These are phyloP conservation scores for Xanthoparmelia taractica DNA, from an alignment of 495 filamentous ascomycete species.

Conservation along the genomic window DNA sequence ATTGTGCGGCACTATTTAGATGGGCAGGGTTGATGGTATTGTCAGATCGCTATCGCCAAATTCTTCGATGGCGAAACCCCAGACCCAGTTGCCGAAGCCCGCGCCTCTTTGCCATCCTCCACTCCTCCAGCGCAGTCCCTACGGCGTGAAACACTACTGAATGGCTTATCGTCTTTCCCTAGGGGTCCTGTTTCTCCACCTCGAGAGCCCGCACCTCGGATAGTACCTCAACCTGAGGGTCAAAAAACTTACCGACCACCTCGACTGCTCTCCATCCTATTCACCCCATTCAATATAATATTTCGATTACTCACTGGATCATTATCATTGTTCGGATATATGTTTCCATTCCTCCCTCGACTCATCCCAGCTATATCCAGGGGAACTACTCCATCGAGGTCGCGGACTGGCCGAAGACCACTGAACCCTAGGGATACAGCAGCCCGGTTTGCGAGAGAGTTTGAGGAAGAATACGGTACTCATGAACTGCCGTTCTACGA, in stretches of 20 bases:
- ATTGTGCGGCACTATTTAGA: not conserved
- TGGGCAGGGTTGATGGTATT: not conserved
- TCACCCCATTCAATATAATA: conserved; percentile 73
- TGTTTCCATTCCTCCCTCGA: conserved; percentile 81
- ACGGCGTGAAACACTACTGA: conserved; percentile 64
- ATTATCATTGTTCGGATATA: conserved; percentile 56
- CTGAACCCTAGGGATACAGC: conserved; percentile 81
- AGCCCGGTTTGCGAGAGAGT: conserved; percentile 78
- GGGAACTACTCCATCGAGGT: conserved; percentile 41
- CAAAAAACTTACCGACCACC: conserved; percentile 59
- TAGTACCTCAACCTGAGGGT: conserved; percentile 64
- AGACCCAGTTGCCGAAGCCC: conserved; percentile 71
- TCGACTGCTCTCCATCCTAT: conserved; percentile 64
- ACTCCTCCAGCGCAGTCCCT: conserved; percentile 45
- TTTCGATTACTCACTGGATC: conserved; percentile 59
- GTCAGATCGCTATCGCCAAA: conserved; percentile 84
- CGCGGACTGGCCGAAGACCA: conserved; percentile 59
- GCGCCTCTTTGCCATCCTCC: conserved; percentile 50
- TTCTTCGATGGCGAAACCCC: conserved; percentile 95
- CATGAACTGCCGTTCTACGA: conserved; percentile 68
- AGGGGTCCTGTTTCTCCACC: conserved; percentile 33
- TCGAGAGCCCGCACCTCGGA: conserved; percentile 62
- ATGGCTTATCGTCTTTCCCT: conserved; percentile 40
- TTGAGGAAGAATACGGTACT: conserved; percentile 83
- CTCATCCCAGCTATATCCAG: conserved; percentile 41